These are phyloP conservation scores for Gastrolobium bilobum DNA, from an alignment of 306 rosid species.

Conservation along the genomic window DNA sequence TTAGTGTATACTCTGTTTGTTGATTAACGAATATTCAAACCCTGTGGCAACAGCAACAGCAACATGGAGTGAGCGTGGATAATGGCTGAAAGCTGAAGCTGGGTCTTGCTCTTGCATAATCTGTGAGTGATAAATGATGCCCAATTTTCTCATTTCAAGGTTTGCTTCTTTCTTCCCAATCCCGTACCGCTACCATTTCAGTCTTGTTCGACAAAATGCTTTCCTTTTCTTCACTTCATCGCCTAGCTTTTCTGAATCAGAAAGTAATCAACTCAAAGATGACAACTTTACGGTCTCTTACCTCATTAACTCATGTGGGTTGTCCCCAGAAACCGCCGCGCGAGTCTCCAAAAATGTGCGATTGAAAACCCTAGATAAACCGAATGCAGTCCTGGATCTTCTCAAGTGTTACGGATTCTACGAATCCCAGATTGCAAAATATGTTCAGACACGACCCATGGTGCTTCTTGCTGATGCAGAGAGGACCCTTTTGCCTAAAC, in stretches of 20 bases:
- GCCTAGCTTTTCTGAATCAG: neutral
- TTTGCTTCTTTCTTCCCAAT: neutral
- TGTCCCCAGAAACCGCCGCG: constrained; percentile 50
- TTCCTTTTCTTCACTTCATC: constrained; percentile 6
- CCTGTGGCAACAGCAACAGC: no score
- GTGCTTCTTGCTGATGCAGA: no score
- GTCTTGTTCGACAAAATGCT: no score
- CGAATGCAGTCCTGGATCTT: constrained; percentile 48
- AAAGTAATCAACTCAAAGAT: neutral
- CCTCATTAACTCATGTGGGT: constrained; percentile 49
- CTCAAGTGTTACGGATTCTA: constrained; percentile 49
- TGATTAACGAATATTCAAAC: no score
- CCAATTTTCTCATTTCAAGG: constrained; percentile 1
- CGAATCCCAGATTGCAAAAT: constrained; percentile 44
- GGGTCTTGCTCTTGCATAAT: no score
- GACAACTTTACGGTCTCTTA: constrained; percentile 42
- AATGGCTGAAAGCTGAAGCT: no score
- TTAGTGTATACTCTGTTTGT: no score
- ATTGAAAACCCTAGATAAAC: constrained; percentile 7
- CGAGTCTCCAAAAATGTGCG: neutral
- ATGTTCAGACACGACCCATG: no score
- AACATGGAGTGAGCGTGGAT: no score
- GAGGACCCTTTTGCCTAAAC: constrained; percentile 28
- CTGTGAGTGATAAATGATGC: neutral
- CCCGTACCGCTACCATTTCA: neutral